Evolutionary conservation across 352 stramenopile species (phyloP).

Genomic region (Hyaloperonospora arabidopsidis): DNA sequence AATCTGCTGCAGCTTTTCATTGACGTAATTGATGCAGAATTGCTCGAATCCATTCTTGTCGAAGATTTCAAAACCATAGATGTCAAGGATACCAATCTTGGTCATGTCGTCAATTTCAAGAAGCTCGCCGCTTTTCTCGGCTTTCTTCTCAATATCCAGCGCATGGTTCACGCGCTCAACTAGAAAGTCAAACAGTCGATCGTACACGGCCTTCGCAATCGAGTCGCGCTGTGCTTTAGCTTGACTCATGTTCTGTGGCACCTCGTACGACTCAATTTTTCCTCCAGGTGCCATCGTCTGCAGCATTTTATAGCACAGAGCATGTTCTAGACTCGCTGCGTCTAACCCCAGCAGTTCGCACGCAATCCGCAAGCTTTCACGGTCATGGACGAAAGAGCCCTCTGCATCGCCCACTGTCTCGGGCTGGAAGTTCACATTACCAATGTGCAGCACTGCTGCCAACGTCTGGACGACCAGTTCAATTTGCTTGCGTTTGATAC

Average conservation of each 20-base stretch:
- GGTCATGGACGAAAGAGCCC: conserved; percentile 44
- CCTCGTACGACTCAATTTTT: conserved; percentile 80
- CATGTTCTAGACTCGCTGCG: conserved; percentile 49
- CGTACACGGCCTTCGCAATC: conserved; percentile 95
- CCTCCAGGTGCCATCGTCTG: conserved; percentile 82
- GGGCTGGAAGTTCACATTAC: conserved; percentile 63
- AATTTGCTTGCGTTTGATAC: conserved; percentile 85
- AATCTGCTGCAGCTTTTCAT: conserved; percentile 91
- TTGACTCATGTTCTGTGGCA: conserved; percentile 81
- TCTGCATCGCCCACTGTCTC: conserved; percentile 65
- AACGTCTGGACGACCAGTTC: conserved; percentile 83
- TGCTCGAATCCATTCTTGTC: conserved; percentile 92
- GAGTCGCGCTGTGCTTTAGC: conserved; percentile 90
- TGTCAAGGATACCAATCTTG: conserved; percentile 91
- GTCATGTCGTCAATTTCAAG: conserved; percentile 67
- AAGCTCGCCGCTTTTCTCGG: conserved; percentile 69
- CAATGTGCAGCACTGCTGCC: conserved; percentile 70
- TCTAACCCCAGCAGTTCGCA: conserved; percentile 68
- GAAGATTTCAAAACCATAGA: conserved; percentile 96
- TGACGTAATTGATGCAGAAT: conserved; percentile 93
- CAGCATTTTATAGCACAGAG: conserved; percentile 77
- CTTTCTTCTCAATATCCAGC: conserved; percentile 76
- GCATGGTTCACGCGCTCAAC: conserved; percentile 88
- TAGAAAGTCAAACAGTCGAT: conserved; percentile 94
- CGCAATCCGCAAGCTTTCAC: conserved; percentile 49